Conservation (phyloP, 441 rosid species). For the Pelargonium citronellum region DNA sequence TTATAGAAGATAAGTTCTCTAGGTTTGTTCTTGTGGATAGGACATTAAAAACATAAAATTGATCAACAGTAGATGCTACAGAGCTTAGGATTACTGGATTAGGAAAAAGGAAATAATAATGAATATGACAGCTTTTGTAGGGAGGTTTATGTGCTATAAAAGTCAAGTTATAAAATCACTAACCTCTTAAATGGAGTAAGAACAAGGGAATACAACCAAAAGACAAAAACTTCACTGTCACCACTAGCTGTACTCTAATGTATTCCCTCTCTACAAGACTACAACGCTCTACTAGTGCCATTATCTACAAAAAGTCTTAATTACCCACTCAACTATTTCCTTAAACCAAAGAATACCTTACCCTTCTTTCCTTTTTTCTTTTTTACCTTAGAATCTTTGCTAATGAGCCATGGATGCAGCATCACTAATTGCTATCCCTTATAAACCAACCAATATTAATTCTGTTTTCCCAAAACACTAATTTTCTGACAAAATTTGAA, state of each 20-base stretch:
- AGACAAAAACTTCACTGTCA: constrained; percentile 3
- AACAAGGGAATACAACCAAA: neutral
- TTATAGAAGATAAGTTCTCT: no score
- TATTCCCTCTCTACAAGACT: constrained; percentile 4
- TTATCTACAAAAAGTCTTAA: neutral
- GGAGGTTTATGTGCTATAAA: neutral
- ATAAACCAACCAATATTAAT: no score
- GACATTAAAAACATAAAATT: no score
- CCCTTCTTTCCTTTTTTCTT: neutral
- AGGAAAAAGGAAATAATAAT: no score
- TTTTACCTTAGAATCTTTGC: no score
- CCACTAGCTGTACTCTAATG: neutral
- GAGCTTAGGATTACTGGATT: no score
- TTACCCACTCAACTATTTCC: constrained; percentile 1
- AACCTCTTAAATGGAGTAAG: neutral
- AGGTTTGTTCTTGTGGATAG: no score
- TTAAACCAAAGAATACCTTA: neutral
- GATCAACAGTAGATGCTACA: no score
- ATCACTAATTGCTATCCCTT: no score
- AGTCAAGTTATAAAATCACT: neutral
- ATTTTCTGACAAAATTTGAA: neutral
- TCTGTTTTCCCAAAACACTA: no score
- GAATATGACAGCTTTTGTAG: no score
- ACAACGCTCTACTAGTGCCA: neutral
- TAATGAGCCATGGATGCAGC: no score